Evolutionary conservation across 2,329 filamentous ascomycete genomes (phyloP).

Genomic region (Xylaria sp.): DNA sequence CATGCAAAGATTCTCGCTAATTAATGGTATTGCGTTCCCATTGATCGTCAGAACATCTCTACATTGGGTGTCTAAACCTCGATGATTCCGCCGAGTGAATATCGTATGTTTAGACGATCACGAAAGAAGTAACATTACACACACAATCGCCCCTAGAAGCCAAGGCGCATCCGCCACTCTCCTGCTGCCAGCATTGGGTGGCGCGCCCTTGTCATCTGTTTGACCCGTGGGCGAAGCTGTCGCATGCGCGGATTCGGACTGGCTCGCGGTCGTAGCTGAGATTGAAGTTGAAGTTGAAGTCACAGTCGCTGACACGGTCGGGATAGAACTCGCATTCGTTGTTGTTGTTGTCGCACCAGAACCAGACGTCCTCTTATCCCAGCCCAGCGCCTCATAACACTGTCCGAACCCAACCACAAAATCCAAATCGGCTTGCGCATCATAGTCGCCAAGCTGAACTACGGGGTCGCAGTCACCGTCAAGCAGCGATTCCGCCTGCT

Average conservation of each 20-base stretch:
- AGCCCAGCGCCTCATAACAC: slow-evolving; percentile 11
- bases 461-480: not conserved
- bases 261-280: not conserved
- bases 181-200: slow-evolving; percentile 6
- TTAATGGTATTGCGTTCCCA: too few relatives aligned
- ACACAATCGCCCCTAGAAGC: not conserved
- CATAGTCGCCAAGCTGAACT: not conserved
- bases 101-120: not conserved
- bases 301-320: too few relatives aligned
- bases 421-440: slow-evolving; percentile 8
- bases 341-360: slow-evolving; percentile 9
- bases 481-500: slow-evolving; percentile 10
- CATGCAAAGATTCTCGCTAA: too few relatives aligned
- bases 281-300: too few relatives aligned
- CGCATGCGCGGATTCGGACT: not conserved
- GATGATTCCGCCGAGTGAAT: too few relatives aligned
- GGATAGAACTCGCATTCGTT: not conserved
- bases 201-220: not conserved
- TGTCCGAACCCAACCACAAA: slow-evolving; percentile 18
- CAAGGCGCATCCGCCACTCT: not conserved
- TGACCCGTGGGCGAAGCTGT: slow-evolving; percentile 4
- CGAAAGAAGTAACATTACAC: not conserved
- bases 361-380: slow-evolving; percentile 10
- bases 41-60: too few relatives aligned
- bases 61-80: too few relatives aligned